Evolutionary conservation across 306 rosid species (phyloP).

Genomic region (Prunus campanulata): DNA sequence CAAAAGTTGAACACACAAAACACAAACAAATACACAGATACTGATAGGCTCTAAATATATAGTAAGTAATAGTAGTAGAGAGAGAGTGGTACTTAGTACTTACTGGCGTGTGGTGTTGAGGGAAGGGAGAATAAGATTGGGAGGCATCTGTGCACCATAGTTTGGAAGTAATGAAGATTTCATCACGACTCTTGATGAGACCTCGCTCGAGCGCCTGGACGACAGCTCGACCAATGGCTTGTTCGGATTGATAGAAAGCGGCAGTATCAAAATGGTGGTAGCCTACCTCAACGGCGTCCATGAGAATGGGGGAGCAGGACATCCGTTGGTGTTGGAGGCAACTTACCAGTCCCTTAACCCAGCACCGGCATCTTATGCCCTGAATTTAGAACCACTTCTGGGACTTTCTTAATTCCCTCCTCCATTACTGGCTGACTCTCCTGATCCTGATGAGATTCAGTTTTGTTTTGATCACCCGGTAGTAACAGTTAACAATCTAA

Average conservation of each 20-base stretch:
- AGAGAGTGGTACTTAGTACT: not conserved
- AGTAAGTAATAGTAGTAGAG: no score
- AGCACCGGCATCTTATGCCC: conserved; percentile 13
- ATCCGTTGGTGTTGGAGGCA: not conserved
- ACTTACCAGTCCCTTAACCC: not conserved
- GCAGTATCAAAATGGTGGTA: conserved; percentile 57
- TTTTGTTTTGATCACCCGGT: no score
- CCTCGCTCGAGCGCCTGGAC: conserved; percentile 33
- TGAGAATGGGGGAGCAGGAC: conserved; percentile 3
- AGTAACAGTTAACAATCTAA: no score
- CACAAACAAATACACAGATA: no score
- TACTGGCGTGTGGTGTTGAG: conserved; percentile 27
- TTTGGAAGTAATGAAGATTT: conserved; percentile 45
- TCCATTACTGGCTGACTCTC: not conserved
- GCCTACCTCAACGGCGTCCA: conserved; percentile 46
- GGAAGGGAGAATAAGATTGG: conserved; percentile 37
- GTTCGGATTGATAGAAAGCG: conserved; percentile 43
- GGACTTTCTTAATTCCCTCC: not conserved
- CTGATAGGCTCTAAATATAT: no score
- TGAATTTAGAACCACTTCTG: conserved; percentile 7
- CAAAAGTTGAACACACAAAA: no score
- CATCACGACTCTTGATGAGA: conserved; percentile 26
- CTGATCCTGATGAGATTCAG: no score
- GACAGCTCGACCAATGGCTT: conserved; percentile 37
- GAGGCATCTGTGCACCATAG: conserved; percentile 49